These are phyloP conservation scores for Fragilaria radians DNA, from an alignment of 108 stramenopile species.

Conservation along the genomic window DNA sequence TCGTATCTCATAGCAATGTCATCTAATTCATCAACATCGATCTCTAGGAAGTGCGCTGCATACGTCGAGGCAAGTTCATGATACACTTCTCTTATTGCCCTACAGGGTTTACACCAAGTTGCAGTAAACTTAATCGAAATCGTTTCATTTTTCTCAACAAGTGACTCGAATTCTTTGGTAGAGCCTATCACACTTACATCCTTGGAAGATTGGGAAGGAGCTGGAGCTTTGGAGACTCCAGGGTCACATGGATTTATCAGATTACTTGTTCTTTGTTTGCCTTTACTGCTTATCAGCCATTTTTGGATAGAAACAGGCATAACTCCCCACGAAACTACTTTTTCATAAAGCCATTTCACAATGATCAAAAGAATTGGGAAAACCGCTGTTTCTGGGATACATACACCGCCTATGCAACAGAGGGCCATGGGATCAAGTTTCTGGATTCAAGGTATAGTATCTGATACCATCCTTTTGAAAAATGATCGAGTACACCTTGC, in stretches of 20 bases:
- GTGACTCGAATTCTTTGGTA: conserved; percentile 16
- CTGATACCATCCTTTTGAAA: no score
- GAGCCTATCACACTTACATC: conserved; percentile 23
- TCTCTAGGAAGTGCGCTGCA: conserved; percentile 18
- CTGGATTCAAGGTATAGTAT: no score
- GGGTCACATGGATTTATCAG: background rate
- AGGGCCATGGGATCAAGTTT: no score
- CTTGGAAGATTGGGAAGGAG: background rate
- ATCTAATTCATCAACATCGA: conserved; percentile 84
- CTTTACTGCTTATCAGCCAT: conserved; percentile 15
- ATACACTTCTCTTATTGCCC: conserved; percentile 61
- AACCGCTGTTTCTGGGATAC: conserved; percentile 78
- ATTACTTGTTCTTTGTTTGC: background rate
- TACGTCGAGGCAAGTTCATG: conserved; percentile 32
- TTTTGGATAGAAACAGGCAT: conserved; percentile 41
- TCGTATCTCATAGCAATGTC: conserved; percentile 42
- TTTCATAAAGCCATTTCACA: conserved; percentile 39
- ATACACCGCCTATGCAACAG: conserved; percentile 75
- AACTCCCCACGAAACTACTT: conserved; percentile 29
- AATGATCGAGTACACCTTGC: no score
- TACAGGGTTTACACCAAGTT: conserved; percentile 84
- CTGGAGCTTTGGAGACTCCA: background rate
- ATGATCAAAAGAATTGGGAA: conserved; percentile 52
- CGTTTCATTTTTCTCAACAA: conserved; percentile 6
- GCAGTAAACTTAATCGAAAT: conserved; percentile 81